These are phyloP conservation scores for Sporobolomyces phaffii DNA, from an alignment of 768 basidiomycete species.

Conservation along the genomic window DNA sequence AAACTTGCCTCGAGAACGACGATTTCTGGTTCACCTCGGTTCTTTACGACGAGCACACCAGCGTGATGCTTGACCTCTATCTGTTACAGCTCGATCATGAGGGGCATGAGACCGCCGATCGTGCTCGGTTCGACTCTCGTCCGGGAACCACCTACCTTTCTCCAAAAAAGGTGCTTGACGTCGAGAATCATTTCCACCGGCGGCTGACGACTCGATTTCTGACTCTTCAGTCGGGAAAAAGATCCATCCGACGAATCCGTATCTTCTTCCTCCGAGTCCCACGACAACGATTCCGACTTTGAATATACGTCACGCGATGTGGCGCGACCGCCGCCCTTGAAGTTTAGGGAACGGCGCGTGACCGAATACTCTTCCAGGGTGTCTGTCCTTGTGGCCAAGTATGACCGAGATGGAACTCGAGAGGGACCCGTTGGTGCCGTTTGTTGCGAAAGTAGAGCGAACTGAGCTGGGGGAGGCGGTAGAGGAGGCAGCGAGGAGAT, in stretches of 20 bases:
- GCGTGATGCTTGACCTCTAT: not conserved
- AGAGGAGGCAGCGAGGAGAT: not conserved
- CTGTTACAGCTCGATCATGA: no score
- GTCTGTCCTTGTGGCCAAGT: no score
- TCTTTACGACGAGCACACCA: conserved; percentile 15
- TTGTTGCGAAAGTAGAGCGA: not conserved
- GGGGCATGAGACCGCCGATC: no score
- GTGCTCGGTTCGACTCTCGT: no score
- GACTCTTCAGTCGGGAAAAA: not conserved
- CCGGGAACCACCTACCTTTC: no score
- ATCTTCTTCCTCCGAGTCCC: not conserved
- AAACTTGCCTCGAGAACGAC: conserved; percentile 1
- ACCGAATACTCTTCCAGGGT: no score
- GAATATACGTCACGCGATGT: no score
- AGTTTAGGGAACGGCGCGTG: no score
- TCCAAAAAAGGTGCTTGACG: no score
- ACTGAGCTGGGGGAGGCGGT: not conserved
- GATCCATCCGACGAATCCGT: not conserved
- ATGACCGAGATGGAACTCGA: no score
- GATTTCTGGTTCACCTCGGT: not conserved
- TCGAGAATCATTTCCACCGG: not conserved
- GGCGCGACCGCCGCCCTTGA: not conserved
- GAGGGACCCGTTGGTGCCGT: no score
- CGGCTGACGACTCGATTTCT: not conserved
- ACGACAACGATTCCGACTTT: no score